Evolutionary conservation across 345 rosid species (phyloP), one percentile per base, ranked within the genome.

Genomic region (Fremontodendron californicum): DNA sequence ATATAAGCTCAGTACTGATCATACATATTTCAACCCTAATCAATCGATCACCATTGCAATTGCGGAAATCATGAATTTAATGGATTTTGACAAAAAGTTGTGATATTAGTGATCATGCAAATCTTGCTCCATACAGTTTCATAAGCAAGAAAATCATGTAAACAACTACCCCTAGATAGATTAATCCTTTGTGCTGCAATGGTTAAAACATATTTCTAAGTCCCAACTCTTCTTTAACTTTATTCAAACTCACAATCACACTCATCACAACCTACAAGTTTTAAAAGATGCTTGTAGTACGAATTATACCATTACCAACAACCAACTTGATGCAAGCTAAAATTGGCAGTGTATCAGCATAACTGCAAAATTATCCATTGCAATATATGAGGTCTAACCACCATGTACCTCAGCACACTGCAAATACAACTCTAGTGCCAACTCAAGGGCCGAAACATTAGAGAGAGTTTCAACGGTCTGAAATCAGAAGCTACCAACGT

Each of bases 371-470:
- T 51, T 68, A 21, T 4, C 65, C 60, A 77, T 63, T 61, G 45
- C 49, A 10, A 68, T 68, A 29, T 3, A 29, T 64, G 66, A 23
- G 37, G 35, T 31, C 45, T 4, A 73, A 74, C 35, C 10, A 43
- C 45, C 52, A 58, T 27, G 51, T 86, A 95, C 99, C 99, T 95
- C 99, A 71, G 98, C 99, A 85, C 99, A 95, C 82, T 93, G 92
- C 86, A 95, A 86, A 86, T 90, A 95, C 81, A 95, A 71, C 78
- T 88, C 80, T 78, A 95, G 86, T 45, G 99, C 96, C 82, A 93
- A 78, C 70, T 93, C 99, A 73, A 98, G 96, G 58, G 92, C 88
- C 27, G 99, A 97, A 78, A 91, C 87, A 79, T 64, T 85, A n/a
- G n/a, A 89, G 58, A 95, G 85, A 16, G 86, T 91, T 85, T 95